These are phyloP conservation scores for Aspergillus asperescens DNA, from an alignment of 495 filamentous ascomycete genomes.

Conservation along the genomic window DNA sequence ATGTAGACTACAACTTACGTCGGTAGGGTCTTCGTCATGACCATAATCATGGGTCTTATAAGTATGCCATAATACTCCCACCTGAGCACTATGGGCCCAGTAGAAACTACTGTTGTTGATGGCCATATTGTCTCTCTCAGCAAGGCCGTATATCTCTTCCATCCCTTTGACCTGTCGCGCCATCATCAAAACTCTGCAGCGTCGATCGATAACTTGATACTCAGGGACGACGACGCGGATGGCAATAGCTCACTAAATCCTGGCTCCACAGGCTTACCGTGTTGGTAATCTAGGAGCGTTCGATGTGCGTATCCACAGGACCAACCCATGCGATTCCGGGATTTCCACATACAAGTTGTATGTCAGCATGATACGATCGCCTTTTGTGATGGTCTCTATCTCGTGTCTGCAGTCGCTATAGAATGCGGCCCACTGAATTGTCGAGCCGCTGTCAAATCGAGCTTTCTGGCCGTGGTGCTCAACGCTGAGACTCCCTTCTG, in stretches of 20 bases:
- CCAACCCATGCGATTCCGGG: neutral
- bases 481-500: constrained; percentile 31
- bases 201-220: constrained; percentile 9
- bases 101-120: neutral
- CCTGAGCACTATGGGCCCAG: neutral
- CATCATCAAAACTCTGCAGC: constrained; percentile 15
- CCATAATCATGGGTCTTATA: neutral
- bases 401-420: constrained; percentile 60
- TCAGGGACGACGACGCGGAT: neutral
- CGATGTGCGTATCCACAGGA: neutral
- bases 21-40: neutral
- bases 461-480: constrained; percentile 21
- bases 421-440: constrained; percentile 55
- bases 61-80: neutral
- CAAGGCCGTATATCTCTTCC: neutral
- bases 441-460: constrained; percentile 31
- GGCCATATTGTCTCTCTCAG: neutral
- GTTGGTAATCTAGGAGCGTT: neutral
- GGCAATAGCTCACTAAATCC: neutral
- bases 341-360: constrained; percentile 49
- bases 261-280: neutral
- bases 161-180: constrained; percentile 10
- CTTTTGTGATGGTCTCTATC: constrained; percentile 46
- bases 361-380: constrained; percentile 52
- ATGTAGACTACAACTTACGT: neutral